Evolutionary conservation across 805 yeast genomes (phyloP).

Genomic region (Starmera dryadoides): DNA sequence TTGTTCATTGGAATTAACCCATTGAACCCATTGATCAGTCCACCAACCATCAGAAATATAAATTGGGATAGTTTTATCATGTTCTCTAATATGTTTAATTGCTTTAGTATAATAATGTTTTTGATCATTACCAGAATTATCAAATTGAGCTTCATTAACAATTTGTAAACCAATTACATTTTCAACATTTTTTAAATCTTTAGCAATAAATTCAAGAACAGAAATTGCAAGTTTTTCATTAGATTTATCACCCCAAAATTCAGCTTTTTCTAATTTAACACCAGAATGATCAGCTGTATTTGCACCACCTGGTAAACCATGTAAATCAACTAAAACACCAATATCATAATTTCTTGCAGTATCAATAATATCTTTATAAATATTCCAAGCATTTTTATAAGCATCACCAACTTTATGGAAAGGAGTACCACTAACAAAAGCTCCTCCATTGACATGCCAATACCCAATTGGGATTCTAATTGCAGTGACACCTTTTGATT

Average conservation of each 20-base stretch:
- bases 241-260: constrained; percentile 49
- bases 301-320: constrained; percentile 91
- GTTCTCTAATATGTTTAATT: constrained; percentile 45
- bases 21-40: constrained; percentile 69
- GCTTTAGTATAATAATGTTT: constrained; percentile 61
- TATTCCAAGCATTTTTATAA: constrained; percentile 69
- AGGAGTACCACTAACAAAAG: constrained; percentile 50
- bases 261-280: constrained; percentile 47
- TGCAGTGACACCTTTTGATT: constrained; percentile 61
- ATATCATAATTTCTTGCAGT: constrained; percentile 58
- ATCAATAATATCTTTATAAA: constrained; percentile 46
- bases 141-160: constrained; percentile 76
- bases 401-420: constrained; percentile 49
- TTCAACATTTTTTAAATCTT: constrained; percentile 47
- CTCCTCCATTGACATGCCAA: constrained; percentile 74
- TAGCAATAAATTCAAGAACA: constrained; percentile 51
- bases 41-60: constrained; percentile 94
- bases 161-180: constrained; percentile 80
- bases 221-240: constrained; percentile 39
- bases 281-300: constrained; percentile 85
- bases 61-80: constrained; percentile 56
- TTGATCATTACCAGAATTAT: constrained; percentile 44
- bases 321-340: constrained; percentile 76
- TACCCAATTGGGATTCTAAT: constrained; percentile 87
- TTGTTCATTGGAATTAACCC: constrained; percentile 41